Base-by-base conservation (phyloP, 2,329 filamentous ascomycete genomes). In the Colletotrichum liriopes region DNA sequence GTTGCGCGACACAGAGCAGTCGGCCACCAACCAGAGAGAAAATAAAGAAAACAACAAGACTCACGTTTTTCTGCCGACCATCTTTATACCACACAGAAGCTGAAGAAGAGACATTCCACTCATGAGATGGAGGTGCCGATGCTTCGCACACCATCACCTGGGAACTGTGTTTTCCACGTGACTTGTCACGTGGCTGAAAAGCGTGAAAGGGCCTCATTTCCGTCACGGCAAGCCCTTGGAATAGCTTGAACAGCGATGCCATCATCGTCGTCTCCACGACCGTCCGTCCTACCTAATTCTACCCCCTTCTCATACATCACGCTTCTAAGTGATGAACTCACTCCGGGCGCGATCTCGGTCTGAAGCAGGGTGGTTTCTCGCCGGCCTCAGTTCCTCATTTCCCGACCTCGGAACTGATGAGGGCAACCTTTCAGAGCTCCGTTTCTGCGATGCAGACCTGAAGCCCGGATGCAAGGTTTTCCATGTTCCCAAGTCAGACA, bases 381-480 rank as follows among this genome's bases (percentile, higher is more conserved):
- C 86, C 51, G 90, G 90, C n/a, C 82, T 83, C 7, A 78, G 82
- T 2, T 90, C 89, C 0, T 84, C 86, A 0, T 89, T 90, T 60
- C 88, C 89, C 0, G 85, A 91, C 68, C 82, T 90, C 51, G 82
- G 81, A 5, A 74, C 77, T 0, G 84, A 84, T 64, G 79, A 82
- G 6, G 80, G 79, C 49, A 80, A 81, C 73, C 75, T 87, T 18
- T 75, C 80, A 29, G 78, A 82, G 59, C 75, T 87, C n/a, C 80
- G 82, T 1, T 56, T 77, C n/a, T 88, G 85, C 74, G 73, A 77
- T 26, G 72, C 78, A 2, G 78, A 81, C n/a, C 77, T 82, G n/a
- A 82, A 80, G 35, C 85, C 86, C 0, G 86, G 86, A n/a, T 92
- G 90, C 83, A 91, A 89, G 75, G 86, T 90, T 23, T 90, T 92